Evolutionary conservation across 768 basidiomycete genomes (phyloP), one percentile per base, ranked within the genome.

Genomic region (Zangia roseola): DNA sequence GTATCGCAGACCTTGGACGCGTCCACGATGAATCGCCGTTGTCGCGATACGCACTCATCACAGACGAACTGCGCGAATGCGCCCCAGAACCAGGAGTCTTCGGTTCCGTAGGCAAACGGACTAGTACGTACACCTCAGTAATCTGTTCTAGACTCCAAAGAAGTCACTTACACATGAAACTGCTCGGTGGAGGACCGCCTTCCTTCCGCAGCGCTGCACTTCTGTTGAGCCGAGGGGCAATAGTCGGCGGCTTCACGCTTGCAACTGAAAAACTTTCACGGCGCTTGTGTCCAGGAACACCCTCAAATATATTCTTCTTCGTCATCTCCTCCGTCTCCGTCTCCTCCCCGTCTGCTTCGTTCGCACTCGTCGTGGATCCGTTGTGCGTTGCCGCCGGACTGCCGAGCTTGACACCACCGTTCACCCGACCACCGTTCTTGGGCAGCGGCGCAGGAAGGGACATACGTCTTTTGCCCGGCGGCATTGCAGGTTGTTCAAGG

Each of bases 261-360:
- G 84, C 77, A 9, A 93, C 91, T 6, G 80, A 65, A 53, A 93
- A 83, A 13, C 79, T 80, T 61, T 89, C 87, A 23, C 85, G 71
- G 46, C 90, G 75, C 68, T 92, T 92, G 60, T 93, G 90, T 0
- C 90, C 90, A 6, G 91, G 90, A 4, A 92, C 84, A 28, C 88
- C 88, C 0, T 86, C 85, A 57, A 91, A 93, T 0, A 76, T 80
- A 26, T 65, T 64, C 65, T 75, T 77, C 34, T 61, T 67, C 51
- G 59, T 59, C 12, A 13, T 34, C 1, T 21, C 37, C 49, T 67
- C 65, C 4, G 50, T 65, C 57, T 59, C 58, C 23, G 67, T 59
- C 30, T 63, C 57, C 38, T 62, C 60, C 14, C 62, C 64, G 41
- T 68, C 62, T 2, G 65, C 62, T 34, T 62, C 67, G 43, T 54